Conservation (phyloP, 306 rosid genomes). For the Prunus davidiana region DNA sequence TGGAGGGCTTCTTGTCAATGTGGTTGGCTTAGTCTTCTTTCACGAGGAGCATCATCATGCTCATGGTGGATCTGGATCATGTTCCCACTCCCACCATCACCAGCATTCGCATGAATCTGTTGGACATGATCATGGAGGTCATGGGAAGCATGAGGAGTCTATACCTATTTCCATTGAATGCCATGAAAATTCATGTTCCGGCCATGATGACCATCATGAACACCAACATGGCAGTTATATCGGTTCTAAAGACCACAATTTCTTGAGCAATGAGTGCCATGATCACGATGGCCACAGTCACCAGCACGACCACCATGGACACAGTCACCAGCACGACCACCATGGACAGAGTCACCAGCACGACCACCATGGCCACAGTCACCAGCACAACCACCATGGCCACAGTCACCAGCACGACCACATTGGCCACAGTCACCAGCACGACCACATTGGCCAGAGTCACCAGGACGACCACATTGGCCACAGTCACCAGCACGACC, state of each 20-base stretch:
- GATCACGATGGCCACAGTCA: slow-evolving; percentile 16
- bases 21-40: slow-evolving; percentile 82
- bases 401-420: slow-evolving; percentile 16
- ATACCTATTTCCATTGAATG: slow-evolving; percentile 37
- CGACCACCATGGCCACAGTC: slow-evolving; percentile 17
- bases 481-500: slow-evolving; percentile 13
- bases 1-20: slow-evolving; percentile 84
- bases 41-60: slow-evolving; percentile 98
- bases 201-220: slow-evolving; percentile 31
- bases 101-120: slow-evolving; percentile 33
- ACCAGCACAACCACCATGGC: slow-evolving; percentile 15
- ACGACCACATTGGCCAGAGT: slow-evolving; percentile 3
- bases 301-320: slow-evolving; percentile 21
- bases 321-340: not conserved
- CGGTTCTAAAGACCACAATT: slow-evolving; percentile 15
- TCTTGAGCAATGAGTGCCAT: slow-evolving; percentile 20
- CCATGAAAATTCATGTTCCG: slow-evolving; percentile 34
- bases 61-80: slow-evolving; percentile 69
- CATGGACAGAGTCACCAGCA: slow-evolving; percentile 21
- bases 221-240: slow-evolving; percentile 31
- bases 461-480: not conserved
- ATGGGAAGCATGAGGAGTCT: slow-evolving; percentile 32
- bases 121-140: slow-evolving; percentile 30
- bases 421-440: slow-evolving; percentile 18
- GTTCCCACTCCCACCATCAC: slow-evolving; percentile 34